These are phyloP conservation scores for Aspergillus udagawae DNA, from an alignment of 2,329 filamentous ascomycete genomes.

Conservation along the genomic window DNA sequence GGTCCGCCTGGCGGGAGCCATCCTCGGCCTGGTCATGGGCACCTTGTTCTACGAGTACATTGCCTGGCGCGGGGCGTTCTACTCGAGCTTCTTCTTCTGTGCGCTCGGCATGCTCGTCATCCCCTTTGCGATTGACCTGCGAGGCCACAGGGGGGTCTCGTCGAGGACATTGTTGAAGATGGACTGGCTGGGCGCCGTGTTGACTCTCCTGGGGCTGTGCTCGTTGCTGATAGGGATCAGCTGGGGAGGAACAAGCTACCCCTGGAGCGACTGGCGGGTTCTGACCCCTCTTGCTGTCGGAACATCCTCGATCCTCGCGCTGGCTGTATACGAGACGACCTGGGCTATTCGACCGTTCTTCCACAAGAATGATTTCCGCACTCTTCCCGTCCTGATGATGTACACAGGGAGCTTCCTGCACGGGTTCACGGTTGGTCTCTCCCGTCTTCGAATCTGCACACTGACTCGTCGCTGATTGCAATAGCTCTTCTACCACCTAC, in stretches of 20 bases:
- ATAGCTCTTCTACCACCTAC: conserved; percentile 41
- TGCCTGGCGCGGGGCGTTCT: conserved; percentile 26
- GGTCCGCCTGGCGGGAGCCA: conserved; percentile 29
- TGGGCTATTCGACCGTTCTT: conserved; percentile 35
- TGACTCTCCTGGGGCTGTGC: conserved; percentile 37
- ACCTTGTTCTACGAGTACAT: conserved; percentile 24
- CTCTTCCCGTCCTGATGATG: conserved; percentile 31
- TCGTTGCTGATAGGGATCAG: conserved; percentile 41
- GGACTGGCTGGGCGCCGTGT: conserved; percentile 42
- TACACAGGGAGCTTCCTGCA: conserved; percentile 42
- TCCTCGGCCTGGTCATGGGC: conserved; percentile 24
- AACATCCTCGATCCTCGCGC: conserved; percentile 22
- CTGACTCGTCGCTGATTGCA: neutral
- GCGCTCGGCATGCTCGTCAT: conserved; percentile 24
- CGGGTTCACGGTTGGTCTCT: conserved; percentile 39
- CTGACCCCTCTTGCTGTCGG: conserved; percentile 39
- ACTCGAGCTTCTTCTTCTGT: conserved; percentile 31
- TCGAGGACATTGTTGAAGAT: conserved; percentile 23
- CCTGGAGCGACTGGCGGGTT: conserved; percentile 39
- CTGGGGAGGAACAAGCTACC: conserved; percentile 39
- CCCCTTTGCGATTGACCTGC: conserved; percentile 28
- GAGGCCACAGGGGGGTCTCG: conserved; percentile 19
- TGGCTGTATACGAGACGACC: conserved; percentile 35
- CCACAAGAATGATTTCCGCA: conserved; percentile 35
- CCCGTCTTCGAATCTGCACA: neutral